Evolutionary conservation across 805 yeast species (phyloP), one percentile per base, ranked within the genome.

Genomic region (Kluyveromyces nonfermentans): DNA sequence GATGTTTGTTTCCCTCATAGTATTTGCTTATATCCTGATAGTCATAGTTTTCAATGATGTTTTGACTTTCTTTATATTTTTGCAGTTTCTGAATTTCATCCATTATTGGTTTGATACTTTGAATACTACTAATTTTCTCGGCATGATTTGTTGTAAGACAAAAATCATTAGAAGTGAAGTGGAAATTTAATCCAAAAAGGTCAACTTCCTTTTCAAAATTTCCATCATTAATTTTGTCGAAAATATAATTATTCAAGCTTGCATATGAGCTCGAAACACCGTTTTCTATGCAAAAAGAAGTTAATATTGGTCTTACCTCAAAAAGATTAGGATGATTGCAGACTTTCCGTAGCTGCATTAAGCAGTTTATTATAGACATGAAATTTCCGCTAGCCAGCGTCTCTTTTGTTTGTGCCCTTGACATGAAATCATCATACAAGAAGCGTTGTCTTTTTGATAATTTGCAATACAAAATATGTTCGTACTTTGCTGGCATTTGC

Each of bases 401-500:
- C 50, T 86, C 97, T 55, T 78, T 82, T 0, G 99, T 93, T 56
- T 90, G 90, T 7, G 98, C 95, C 50, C 98, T 72, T 1, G 96
- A 84, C 95, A 93, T 86, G 58, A 93, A 93, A 63, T 93, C 99
- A 62, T 93, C 98, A 56, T 93, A 93, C 44, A 93, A 65, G 55
- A 77, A 85, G 47, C 97, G 68, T 60, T 93, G 99, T 50, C 99
- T 75, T 55, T 93, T 88, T 1, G 97, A 88, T 37, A 93, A 67
- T 21, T 95, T 76, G 67, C 98, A 94, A 59, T 85, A 86, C 5
- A 93, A 80, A 46, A 93, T 81, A 62, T 93, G 99, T 61, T 93
- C 99, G 62, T 88, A 85, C 58, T 93, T 93, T 0, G 85, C 96
- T 1, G 99, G 99, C 98, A 93, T 93, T 64, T 93, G 98, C 57